Conservation (phyloP, 257 asterid species). For the Thymus quinquecostatus region DNA sequence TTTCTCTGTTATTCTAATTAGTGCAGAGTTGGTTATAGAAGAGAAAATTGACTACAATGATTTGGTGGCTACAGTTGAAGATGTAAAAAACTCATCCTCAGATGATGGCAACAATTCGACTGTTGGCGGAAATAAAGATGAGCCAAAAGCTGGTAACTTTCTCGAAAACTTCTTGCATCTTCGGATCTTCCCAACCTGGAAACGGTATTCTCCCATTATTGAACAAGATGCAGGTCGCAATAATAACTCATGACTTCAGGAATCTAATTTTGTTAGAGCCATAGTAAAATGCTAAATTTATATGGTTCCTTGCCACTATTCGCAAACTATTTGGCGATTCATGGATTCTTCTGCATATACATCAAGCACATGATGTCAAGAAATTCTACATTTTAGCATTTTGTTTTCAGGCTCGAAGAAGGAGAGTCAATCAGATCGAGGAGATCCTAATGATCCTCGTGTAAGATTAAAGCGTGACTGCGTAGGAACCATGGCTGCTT, state of each 20-base stretch:
- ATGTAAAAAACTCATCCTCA: conserved; percentile 37
- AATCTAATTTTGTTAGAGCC: not conserved
- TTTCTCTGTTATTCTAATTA: conserved; percentile 43
- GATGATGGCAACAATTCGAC: conserved; percentile 36
- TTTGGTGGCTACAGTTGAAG: conserved; percentile 61
- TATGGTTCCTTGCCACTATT: not conserved
- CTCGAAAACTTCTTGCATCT: not conserved
- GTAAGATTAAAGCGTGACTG: conserved; percentile 93
- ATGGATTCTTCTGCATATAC: not conserved
- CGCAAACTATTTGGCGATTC: not conserved
- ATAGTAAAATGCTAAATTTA: not conserved
- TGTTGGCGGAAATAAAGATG: conserved; percentile 40
- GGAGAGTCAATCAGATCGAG: conserved; percentile 45
- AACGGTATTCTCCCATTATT: not conserved
- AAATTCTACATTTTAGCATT: conserved; percentile 21
- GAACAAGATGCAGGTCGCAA: no score
- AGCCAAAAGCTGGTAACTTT: conserved; percentile 46
- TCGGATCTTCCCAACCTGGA: not conserved
- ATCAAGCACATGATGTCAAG: not conserved
- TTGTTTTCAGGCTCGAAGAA: conserved; percentile 46
- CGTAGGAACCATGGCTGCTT: conserved; percentile 88
- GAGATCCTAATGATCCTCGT: conserved; percentile 80
- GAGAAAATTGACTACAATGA: conserved; percentile 89
- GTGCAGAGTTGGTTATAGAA: conserved; percentile 81
- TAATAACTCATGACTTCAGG: not conserved